Base-by-base conservation (phyloP, 2,329 filamentous ascomycete species). In the Epichloe baconii region DNA sequence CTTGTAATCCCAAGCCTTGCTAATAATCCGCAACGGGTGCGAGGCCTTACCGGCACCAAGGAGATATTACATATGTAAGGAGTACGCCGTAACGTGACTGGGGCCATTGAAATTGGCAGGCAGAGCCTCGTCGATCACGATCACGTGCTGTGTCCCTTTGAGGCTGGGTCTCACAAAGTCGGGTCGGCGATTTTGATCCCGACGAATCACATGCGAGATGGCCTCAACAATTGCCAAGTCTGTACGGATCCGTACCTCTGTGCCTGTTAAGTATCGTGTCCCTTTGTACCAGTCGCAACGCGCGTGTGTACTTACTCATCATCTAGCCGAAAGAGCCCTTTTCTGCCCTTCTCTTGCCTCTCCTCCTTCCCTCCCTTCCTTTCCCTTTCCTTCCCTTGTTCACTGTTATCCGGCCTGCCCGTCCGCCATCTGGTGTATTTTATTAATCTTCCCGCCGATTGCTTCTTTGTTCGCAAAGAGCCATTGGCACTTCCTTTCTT, bases 131-230 rank as follows among this genome's bases (percentile, higher is more conserved):
- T 11, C 31, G 31, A 31, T 19, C 11, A 19, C 5, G 21, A 38
- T 55, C 53, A 55, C 54, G 54, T 55, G 45, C 44, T 41, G 23
- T 10, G 45, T 50, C 11, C 8, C 31, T 35, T 44, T 11, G 8
- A 37, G 44, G n/a, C 19, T 23, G 12, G 11, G 19, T 17, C 17
- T 19, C 19, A 23, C 17, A 17, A 14, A 14, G 14, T 23, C 41
- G 19, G 37, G 49, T 15, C 26, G 19, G 44, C 26, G 40, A 19
- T 41, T 35, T 34, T 3, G 41, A 47, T 44, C 46, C 55, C 59
- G 59, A 59, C 59, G 57, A 60, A 65, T 66, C 64, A 66, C 64
- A 66, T 65, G 64, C 55, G 58, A 51, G 48, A 12, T 47, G 43
- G 31, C 31, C 23, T 26, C 23, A 26, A 26, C 23, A 26, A 26